phyloP scores from a whole-genome alignment of 495 filamentous ascomycete species.

The Aspergillus carlsbadensis region DNA sequence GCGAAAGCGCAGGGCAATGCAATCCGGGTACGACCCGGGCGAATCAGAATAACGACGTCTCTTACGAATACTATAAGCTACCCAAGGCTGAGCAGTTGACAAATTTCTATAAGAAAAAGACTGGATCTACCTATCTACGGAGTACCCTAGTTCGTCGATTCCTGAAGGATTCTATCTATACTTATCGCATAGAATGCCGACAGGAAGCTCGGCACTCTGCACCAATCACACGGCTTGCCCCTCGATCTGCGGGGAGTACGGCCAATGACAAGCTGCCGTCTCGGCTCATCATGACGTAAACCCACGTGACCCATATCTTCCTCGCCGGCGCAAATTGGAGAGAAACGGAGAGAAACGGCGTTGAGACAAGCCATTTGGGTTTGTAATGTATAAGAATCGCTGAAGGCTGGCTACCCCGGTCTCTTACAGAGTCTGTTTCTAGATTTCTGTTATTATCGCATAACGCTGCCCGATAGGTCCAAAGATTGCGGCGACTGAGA shows the following conservation, averaged over 20 bases:
- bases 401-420: neutral
- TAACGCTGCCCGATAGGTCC: neutral
- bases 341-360: neutral
- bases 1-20: neutral
- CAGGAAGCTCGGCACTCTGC: neutral
- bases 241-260: neutral
- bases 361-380: neutral
- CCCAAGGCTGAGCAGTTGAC: no score
- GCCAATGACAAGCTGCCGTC: neutral
- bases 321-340: neutral
- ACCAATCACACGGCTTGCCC: neutral
- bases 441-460: neutral
- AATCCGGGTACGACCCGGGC: neutral
- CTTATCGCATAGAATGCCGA: constrained; percentile 4
- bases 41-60: neutral
- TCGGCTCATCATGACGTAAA: constrained; percentile 6
- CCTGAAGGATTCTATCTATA: neutral
- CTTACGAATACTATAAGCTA: neutral
- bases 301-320: neutral
- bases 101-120: no score
- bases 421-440: neutral
- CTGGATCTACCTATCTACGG: no score
- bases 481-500: neutral
- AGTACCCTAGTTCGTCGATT: no score
- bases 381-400: neutral